These are phyloP conservation scores for Linum tenue DNA, from an alignment of 345 rosid genomes.

Conservation along the genomic window DNA sequence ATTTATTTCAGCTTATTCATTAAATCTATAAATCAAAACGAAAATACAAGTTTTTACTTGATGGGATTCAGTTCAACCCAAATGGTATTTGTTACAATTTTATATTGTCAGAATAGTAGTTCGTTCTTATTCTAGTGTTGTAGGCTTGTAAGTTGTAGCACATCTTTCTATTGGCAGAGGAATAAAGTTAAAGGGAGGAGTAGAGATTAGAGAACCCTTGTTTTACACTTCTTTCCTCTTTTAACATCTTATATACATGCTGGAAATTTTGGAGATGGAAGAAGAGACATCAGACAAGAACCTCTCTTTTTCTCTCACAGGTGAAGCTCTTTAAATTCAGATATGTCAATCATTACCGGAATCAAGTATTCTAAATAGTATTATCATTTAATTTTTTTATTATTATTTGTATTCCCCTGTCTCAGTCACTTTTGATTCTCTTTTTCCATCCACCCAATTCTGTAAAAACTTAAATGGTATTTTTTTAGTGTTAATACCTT, in stretches of 20 bases:
- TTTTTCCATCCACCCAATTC: constrained; percentile 18
- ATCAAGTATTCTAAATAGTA: constrained; percentile 12
- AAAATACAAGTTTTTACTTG: too few relatives aligned
- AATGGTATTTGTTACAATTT: too few relatives aligned
- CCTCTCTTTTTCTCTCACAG: constrained; percentile 4
- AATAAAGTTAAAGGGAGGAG: constrained; percentile 18
- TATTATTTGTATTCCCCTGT: constrained; percentile 3
- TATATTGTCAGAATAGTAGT: too few relatives aligned
- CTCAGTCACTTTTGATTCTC: constrained; percentile 19
- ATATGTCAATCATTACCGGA: constrained; percentile 27
- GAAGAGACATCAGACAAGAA: constrained; percentile 18
- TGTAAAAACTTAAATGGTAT: too few relatives aligned
- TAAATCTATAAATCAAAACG: too few relatives aligned
- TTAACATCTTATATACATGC: constrained; percentile 4
- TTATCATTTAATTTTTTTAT: neutral
- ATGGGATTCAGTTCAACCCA: too few relatives aligned
- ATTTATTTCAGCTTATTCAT: too few relatives aligned
- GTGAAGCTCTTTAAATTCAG: constrained; percentile 4
- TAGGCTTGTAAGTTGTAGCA: neutral
- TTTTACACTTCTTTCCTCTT: constrained; percentile 23
- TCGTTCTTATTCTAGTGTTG: too few relatives aligned
- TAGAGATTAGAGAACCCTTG: constrained; percentile 24
- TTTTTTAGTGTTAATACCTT: too few relatives aligned
- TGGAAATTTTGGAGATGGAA: constrained; percentile 12
- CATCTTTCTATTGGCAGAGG: constrained; percentile 22